Conservation (phyloP, 1,284 basidiomycete genomes). For the Cystobasidium pallidum region DNA sequence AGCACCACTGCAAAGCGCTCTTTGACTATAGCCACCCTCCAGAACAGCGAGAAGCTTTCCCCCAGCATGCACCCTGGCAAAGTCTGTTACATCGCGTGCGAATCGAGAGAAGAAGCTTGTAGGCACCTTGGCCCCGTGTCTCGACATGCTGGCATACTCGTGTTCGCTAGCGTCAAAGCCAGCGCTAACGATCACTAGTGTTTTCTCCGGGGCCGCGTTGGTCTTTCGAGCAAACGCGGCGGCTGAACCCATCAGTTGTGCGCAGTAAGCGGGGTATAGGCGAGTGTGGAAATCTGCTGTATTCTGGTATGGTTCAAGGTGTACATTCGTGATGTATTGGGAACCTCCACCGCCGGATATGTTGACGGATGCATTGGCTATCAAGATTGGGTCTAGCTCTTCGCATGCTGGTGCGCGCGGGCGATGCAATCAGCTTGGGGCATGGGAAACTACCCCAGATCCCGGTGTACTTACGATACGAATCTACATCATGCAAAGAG, state of each 20-base stretch:
- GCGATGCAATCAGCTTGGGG: not conserved
- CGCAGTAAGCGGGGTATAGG: slow-evolving; percentile 74
- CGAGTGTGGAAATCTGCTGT: slow-evolving; percentile 76
- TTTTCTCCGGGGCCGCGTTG: slow-evolving; percentile 68
- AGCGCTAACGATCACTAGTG: slow-evolving; percentile 74
- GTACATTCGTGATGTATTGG: slow-evolving; percentile 66
- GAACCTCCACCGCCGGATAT: slow-evolving; percentile 49
- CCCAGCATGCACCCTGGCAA: slow-evolving; percentile 69
- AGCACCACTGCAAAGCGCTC: slow-evolving; percentile 54
- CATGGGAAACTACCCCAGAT: not conserved
- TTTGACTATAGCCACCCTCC: slow-evolving; percentile 93
- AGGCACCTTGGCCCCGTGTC: slow-evolving; percentile 88
- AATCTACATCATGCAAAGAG: slow-evolving; percentile 78
- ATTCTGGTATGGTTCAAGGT: slow-evolving; percentile 74
- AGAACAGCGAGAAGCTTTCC: slow-evolving; percentile 83
- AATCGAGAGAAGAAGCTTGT: slow-evolving; percentile 84
- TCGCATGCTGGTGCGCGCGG: slow-evolving; percentile 59
- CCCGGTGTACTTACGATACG: slow-evolving; percentile 44
- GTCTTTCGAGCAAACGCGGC: slow-evolving; percentile 72
- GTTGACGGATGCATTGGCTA: slow-evolving; percentile 49
- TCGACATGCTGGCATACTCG: slow-evolving; percentile 87
- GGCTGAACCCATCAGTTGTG: slow-evolving; percentile 69
- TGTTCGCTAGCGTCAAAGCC: slow-evolving; percentile 95
- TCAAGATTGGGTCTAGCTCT: slow-evolving; percentile 48
- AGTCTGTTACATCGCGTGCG: slow-evolving; percentile 69